Conservation (phyloP, 495 filamentous ascomycete genomes). For the Trichocladium antarcticum region DNA sequence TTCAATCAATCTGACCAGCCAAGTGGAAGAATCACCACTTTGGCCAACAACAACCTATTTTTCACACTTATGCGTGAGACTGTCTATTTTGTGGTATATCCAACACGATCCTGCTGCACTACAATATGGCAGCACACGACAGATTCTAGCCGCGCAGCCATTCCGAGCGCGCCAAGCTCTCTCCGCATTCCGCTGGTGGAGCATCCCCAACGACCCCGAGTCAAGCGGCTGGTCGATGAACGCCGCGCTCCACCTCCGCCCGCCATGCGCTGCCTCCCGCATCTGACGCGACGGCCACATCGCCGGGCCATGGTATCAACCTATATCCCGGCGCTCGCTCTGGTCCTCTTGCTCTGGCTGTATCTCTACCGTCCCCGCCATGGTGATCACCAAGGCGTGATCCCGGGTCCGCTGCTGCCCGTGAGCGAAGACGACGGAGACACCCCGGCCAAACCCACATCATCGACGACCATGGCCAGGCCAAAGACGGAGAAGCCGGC, state of each 20-base stretch:
- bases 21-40: too few species aligned
- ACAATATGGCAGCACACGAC: background rate
- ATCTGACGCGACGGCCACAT: background rate
- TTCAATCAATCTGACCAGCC: too few species aligned
- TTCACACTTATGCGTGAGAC: too few species aligned
- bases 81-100: too few species aligned
- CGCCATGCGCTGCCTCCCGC: background rate
- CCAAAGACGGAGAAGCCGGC: too few species aligned
- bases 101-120: too few species aligned
- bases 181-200: too few species aligned
- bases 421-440: background rate
- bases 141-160: background rate
- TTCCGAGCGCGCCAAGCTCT: too few species aligned
- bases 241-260: background rate
- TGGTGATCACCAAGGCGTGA: background rate
- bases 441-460: background rate
- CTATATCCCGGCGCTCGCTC: conserved; percentile 1
- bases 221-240: background rate
- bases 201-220: background rate
- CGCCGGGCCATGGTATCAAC: background rate
- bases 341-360: conserved; percentile 5
- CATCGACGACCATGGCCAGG: background rate
- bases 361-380: background rate
- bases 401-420: background rate
- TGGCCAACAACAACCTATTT: too few species aligned